Evolutionary conservation across 257 asterid species (phyloP).

Genomic region (Salvia rosmarinus): DNA sequence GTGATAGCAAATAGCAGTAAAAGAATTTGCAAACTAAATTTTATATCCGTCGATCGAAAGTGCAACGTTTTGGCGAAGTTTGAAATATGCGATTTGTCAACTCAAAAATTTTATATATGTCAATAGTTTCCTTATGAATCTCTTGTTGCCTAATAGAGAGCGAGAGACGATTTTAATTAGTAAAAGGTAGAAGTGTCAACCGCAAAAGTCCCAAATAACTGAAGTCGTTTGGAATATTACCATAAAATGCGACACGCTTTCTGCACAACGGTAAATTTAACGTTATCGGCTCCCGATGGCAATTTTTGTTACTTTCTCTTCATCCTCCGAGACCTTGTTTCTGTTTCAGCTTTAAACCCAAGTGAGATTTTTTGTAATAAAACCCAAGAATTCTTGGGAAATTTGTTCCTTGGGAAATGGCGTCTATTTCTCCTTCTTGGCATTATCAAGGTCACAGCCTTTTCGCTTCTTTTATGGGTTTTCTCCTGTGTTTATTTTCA

Average conservation of each 20-base stretch:
- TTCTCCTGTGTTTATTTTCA: background rate
- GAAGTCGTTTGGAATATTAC: background rate
- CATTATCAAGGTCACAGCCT: constrained; percentile 46
- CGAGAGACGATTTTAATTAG: no score
- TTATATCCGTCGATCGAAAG: no score
- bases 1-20: no score
- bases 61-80: no score
- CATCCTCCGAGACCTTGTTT: constrained; percentile 27
- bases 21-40: no score
- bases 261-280: background rate
- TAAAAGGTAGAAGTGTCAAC: background rate
- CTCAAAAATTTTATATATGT: no score
- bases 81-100: no score
- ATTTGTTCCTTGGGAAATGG: constrained; percentile 32
- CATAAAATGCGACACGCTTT: background rate
- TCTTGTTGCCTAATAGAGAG: no score
- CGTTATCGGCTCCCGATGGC: background rate
- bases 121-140: no score
- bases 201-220: background rate
- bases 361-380: constrained; percentile 1
- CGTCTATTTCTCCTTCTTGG: constrained; percentile 51
- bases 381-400: background rate
- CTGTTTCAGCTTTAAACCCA: constrained; percentile 38
- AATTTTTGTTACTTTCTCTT: background rate
- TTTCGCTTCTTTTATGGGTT: background rate